A percentile compares a stretch with the other conserved stretches of the same genome.
Evolutionary conservation across 2,329 filamentous ascomycete species (phyloP).

Genomic region (Botrytis porri): DNA sequence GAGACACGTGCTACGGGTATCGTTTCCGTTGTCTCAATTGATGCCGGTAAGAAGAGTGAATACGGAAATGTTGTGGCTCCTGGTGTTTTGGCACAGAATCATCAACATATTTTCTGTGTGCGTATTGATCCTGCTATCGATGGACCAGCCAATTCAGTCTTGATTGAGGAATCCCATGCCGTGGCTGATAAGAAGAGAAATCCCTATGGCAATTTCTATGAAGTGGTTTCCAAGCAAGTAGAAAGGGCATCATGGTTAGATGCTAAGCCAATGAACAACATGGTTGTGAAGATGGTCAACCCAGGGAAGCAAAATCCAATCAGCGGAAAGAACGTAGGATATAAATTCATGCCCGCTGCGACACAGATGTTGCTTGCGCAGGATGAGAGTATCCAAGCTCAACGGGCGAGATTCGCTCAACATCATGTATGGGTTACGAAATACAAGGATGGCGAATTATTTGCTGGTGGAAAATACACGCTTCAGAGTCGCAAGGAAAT

Average conservation of each 20-base stretch:
- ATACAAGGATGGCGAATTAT: slow-evolving; percentile 56
- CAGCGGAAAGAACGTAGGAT: slow-evolving; percentile 76
- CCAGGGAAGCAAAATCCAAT: slow-evolving; percentile 75
- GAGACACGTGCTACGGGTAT: slow-evolving; percentile 67
- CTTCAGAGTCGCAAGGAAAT: slow-evolving; percentile 35
- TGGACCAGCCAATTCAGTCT: slow-evolving; percentile 50
- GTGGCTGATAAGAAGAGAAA: slow-evolving; percentile 47
- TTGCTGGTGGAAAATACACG: slow-evolving; percentile 38
- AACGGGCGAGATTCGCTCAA: slow-evolving; percentile 80
- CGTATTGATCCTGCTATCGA: slow-evolving; percentile 57
- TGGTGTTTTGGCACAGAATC: slow-evolving; percentile 57
- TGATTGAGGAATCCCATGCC: slow-evolving; percentile 53
- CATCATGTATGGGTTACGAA: slow-evolving; percentile 87
- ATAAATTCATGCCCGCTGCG: slow-evolving; percentile 85
- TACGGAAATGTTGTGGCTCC: slow-evolving; percentile 61
- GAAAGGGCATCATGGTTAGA: slow-evolving; percentile 43
- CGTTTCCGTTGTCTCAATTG: slow-evolving; percentile 53
- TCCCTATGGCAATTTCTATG: slow-evolving; percentile 53
- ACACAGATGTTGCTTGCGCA: slow-evolving; percentile 78
- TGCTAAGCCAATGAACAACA: slow-evolving; percentile 47
- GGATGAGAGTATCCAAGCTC: slow-evolving; percentile 80
- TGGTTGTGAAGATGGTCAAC: slow-evolving; percentile 88
- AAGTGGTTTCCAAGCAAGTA: slow-evolving; percentile 45
- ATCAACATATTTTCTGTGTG: slow-evolving; percentile 57
- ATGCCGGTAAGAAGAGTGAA: slow-evolving; percentile 47